Evolutionary conservation across 352 stramenopile species (phyloP).

Genomic region (Globisporangium paddicum): DNA sequence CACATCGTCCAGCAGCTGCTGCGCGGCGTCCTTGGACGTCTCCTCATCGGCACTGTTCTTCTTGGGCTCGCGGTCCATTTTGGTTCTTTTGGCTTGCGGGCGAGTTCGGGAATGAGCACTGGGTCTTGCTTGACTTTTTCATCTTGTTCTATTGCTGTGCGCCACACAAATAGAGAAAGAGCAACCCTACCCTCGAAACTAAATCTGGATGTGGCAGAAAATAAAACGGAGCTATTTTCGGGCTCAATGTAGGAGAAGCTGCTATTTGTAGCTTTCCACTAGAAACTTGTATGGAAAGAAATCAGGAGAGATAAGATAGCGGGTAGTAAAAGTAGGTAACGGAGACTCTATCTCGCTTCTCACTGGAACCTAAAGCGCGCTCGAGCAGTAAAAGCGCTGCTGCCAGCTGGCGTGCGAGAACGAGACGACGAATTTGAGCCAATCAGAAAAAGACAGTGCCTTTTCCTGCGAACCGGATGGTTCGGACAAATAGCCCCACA

Average conservation of each 20-base stretch:
- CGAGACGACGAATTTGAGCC: not conserved
- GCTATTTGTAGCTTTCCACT: not conserved
- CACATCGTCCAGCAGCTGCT: not conserved
- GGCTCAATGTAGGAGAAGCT: not conserved
- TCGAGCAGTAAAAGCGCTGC: not conserved
- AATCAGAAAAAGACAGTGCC: not conserved
- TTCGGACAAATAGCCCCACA: too few species aligned
- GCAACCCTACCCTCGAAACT: not conserved
- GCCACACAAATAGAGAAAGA: not conserved
- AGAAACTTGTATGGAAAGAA: not conserved
- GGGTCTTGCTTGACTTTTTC: not conserved
- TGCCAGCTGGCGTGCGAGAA: constrained; percentile 1
- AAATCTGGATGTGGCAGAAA: too few species aligned
- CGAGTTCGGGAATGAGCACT: not conserved
- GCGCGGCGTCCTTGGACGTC: constrained; percentile 1
- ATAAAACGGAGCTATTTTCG: not conserved
- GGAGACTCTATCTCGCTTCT: not conserved
- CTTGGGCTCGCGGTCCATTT: constrained; percentile 1
- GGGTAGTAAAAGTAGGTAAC: not conserved
- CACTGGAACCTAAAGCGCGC: not conserved
- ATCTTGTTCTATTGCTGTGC: not conserved
- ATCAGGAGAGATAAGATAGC: not conserved
- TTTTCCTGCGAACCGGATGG: not conserved
- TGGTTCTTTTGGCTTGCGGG: not conserved
- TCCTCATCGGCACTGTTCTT: not conserved